A percentile compares a stretch with the other conserved stretches of the same genome.
phyloP scores from a whole-genome alignment of 2,329 filamentous ascomycete genomes.

The Colletotrichum coccodes region DNA sequence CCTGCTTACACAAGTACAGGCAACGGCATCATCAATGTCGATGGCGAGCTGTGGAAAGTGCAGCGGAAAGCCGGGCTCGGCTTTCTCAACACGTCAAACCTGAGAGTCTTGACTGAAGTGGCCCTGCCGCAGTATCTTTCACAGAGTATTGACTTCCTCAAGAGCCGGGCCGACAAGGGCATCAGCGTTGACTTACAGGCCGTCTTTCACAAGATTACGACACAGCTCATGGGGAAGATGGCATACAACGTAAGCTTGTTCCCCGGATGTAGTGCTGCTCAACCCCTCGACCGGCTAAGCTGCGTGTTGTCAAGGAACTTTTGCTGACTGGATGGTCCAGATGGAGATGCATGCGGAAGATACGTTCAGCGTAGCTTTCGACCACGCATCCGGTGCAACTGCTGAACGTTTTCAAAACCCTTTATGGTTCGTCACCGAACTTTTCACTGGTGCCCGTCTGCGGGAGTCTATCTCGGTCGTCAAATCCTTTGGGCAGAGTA shows the following conservation, averaged over 20 bases:
- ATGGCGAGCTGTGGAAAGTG: constrained; percentile 70
- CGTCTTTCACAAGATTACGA: constrained; percentile 73
- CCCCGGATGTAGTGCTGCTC: background rate
- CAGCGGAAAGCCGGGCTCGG: constrained; percentile 70
- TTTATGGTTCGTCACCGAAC: constrained; percentile 68
- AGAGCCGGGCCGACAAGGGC: constrained; percentile 38
- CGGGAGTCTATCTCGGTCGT: constrained; percentile 60
- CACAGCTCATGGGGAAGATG: constrained; percentile 74
- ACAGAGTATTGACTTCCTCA: constrained; percentile 52
- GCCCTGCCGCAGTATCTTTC: constrained; percentile 65
- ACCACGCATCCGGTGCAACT: constrained; percentile 69
- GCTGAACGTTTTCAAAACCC: constrained; percentile 74
- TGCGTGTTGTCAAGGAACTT: background rate
- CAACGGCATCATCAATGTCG: constrained; percentile 74
- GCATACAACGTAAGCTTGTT: constrained; percentile 63
- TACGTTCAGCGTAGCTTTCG: constrained; percentile 69
- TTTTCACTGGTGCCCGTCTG: constrained; percentile 59
- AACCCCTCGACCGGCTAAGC: background rate
- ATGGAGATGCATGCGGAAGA: constrained; percentile 74
- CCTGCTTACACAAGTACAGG: constrained; percentile 43
- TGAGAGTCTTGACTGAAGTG: constrained; percentile 66
- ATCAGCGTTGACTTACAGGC: constrained; percentile 66
- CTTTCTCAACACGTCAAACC: constrained; percentile 68
- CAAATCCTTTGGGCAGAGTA: constrained; percentile 64
- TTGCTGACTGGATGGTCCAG: constrained; percentile 39